These are phyloP conservation scores for Rhizopogon rudus DNA, from an alignment of 768 basidiomycete genomes.

Conservation along the genomic window DNA sequence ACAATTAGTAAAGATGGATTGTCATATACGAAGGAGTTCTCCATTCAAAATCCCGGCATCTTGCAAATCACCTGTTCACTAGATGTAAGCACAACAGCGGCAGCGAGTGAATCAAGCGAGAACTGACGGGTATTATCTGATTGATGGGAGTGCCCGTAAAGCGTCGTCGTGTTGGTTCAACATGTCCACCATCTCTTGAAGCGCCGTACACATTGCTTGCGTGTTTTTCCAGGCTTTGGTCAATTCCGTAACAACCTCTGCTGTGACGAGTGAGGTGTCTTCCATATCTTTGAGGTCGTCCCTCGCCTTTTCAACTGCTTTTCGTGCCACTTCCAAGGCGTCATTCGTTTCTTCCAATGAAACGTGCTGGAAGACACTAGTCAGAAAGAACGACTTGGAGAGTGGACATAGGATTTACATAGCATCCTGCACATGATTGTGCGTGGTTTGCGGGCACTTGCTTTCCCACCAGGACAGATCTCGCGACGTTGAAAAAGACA, in stretches of 20 bases:
- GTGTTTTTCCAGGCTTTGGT: neutral
- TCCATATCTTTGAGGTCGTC: neutral
- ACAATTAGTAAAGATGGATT: neutral
- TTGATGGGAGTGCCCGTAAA: neutral
- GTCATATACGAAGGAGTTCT: neutral
- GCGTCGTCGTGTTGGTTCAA: neutral
- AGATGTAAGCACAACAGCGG: neutral
- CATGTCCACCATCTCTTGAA: conserved; percentile 27
- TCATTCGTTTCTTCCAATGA: neutral
- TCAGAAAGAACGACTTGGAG: neutral
- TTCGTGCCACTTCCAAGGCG: neutral
- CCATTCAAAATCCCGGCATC: neutral
- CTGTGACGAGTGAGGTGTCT: neutral
- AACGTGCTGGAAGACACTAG: neutral
- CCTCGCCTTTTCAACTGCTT: neutral
- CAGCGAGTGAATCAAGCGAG: neutral
- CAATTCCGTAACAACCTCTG: neutral
- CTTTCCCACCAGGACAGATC: neutral
- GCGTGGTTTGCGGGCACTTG: neutral
- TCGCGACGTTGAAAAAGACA: neutral
- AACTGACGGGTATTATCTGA: neutral
- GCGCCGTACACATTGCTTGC: conserved; percentile 19
- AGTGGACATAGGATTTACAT: neutral
- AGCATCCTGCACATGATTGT: neutral
- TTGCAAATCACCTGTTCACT: neutral